These are phyloP conservation scores for Mucor velutinosus DNA, from an alignment of 371 early-diverging fungal species.

Conservation along the genomic window DNA sequence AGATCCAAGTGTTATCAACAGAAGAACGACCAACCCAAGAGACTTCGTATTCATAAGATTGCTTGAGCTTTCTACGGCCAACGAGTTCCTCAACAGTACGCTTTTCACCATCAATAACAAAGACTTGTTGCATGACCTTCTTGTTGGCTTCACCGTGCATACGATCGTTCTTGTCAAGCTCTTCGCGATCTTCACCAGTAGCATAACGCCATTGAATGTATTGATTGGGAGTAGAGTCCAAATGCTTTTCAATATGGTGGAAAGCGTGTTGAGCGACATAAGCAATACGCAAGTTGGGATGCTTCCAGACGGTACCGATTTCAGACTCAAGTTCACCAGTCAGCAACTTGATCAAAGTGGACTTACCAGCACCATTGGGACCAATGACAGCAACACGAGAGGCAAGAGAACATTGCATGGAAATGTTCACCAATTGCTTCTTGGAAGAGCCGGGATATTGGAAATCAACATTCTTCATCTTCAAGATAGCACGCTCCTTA, in stretches of 20 bases:
- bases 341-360: conserved; percentile 81
- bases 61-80: conserved; percentile 72
- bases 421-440: conserved; percentile 57
- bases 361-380: conserved; percentile 78
- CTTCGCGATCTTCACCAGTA: conserved; percentile 70
- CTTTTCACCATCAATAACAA: conserved; percentile 68
- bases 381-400: conserved; percentile 77
- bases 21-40: conserved; percentile 60
- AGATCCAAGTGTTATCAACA: conserved; percentile 71
- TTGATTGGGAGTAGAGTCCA: conserved; percentile 69
- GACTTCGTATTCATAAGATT: conserved; percentile 70
- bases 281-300: conserved; percentile 70
- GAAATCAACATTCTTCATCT: conserved; percentile 66
- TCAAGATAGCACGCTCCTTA: conserved; percentile 69
- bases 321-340: conserved; percentile 63
- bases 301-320: conserved; percentile 48
- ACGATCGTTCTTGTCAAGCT: conserved; percentile 66
- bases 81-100: conserved; percentile 60
- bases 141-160: conserved; percentile 64
- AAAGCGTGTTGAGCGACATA: conserved; percentile 84
- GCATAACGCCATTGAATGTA: conserved; percentile 76
- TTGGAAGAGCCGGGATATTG: conserved; percentile 67
- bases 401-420: conserved; percentile 64
- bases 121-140: conserved; percentile 63
- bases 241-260: conserved; percentile 75